These are phyloP conservation scores for Tetrahymena elliotti DNA, from an alignment of 73 alveolate genomes.

Conservation along the genomic window DNA sequence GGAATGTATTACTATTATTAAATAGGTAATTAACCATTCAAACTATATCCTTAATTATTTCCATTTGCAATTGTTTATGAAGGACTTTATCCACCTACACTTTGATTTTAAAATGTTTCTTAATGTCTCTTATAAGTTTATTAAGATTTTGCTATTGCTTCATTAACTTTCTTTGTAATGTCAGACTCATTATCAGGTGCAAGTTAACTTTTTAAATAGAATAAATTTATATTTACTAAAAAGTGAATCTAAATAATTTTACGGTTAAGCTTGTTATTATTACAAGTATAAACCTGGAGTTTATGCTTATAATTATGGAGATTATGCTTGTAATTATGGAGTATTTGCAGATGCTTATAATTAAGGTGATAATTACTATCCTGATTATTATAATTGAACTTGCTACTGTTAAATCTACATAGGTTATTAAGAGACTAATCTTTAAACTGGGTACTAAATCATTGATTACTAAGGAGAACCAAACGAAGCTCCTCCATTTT, in stretches of 20 bases:
- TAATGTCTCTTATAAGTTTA: not conserved
- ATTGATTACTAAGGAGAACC: not conserved
- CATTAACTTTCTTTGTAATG: not conserved
- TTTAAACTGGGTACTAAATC: not conserved
- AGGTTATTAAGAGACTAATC: not conserved
- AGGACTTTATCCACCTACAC: not conserved
- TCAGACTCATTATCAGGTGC: not conserved
- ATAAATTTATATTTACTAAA: not conserved
- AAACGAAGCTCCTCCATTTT: not conserved
- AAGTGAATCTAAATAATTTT: not conserved
- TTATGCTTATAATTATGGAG: not conserved
- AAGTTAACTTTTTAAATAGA: not conserved
- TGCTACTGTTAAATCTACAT: not conserved
- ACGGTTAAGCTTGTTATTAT: not conserved
- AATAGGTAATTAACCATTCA: not conserved
- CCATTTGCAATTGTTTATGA: not conserved
- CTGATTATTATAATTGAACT: not conserved
- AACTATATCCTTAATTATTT: not conserved
- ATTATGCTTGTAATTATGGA: not conserved
- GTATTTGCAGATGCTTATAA: not conserved
- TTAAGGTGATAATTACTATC: not conserved
- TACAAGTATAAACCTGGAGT: not conserved
- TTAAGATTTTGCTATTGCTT: not conserved
- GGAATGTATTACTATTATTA: not conserved
- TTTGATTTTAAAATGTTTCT: not conserved